Conservation (phyloP, 2,329 filamentous ascomycete genomes). For the Neonectria coccinea region DNA sequence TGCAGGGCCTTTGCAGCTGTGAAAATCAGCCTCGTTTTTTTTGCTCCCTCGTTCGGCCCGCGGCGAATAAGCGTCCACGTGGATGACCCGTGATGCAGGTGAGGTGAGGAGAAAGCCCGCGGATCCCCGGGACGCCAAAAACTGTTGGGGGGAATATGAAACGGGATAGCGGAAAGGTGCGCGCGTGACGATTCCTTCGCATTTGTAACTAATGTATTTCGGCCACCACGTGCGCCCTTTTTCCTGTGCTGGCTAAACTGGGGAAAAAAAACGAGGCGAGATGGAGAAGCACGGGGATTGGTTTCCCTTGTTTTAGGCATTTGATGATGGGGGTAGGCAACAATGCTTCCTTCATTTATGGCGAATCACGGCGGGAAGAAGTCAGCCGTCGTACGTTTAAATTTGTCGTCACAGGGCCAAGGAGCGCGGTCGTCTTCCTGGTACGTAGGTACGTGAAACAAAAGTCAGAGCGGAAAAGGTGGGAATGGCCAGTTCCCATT, state of each 20-base stretch:
- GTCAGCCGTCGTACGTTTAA: not conserved
- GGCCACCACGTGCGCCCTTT: not conserved
- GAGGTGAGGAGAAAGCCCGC: conserved; percentile 10
- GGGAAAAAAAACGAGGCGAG: not conserved
- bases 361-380: not conserved
- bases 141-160: conserved; percentile 19
- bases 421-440: not conserved
- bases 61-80: conserved; percentile 36
- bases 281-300: not conserved
- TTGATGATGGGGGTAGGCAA: not conserved
- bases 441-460: not conserved
- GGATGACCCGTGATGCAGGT: conserved; percentile 35
- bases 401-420: not conserved
- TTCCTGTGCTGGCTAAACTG: not conserved
- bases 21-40: not conserved
- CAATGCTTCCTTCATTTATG: not conserved
- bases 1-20: not conserved
- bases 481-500: conserved; percentile 10
- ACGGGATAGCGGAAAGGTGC: not conserved
- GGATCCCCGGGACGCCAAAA: not conserved
- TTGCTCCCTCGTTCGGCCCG: not conserved
- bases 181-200: not conserved
- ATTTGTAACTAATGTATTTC: not conserved
- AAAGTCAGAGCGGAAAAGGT: conserved; percentile 10
- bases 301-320: not conserved